These are phyloP conservation scores for Neonothopanus nambi DNA, from an alignment of 1,284 basidiomycete genomes.

Conservation along the genomic window DNA sequence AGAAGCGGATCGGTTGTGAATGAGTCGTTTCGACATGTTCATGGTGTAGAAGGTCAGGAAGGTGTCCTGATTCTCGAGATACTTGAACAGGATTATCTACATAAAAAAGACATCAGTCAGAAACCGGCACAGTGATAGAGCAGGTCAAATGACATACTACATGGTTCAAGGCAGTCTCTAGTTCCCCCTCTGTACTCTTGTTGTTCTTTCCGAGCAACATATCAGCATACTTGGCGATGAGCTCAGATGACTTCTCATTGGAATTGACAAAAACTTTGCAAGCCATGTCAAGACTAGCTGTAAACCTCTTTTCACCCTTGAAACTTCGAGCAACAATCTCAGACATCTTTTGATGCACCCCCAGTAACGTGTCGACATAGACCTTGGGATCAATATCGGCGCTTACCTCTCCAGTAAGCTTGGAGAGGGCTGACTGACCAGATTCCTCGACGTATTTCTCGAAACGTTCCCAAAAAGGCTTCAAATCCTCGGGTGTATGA, in stretches of 20 bases:
- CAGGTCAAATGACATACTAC: conserved; percentile 66
- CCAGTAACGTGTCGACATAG: conserved; percentile 91
- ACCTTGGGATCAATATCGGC: conserved; percentile 84
- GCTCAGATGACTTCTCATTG: conserved; percentile 92
- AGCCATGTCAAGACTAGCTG: conserved; percentile 92
- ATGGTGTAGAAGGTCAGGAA: conserved; percentile 99
- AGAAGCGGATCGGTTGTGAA: conserved; percentile 89
- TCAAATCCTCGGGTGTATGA: conserved; percentile 87
- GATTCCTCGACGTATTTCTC: conserved; percentile 93
- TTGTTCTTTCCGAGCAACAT: conserved; percentile 92
- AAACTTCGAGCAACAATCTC: conserved; percentile 91
- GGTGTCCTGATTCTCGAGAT: conserved; percentile 98
- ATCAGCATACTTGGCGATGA: conserved; percentile 94
- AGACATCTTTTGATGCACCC: conserved; percentile 90
- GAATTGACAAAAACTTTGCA: conserved; percentile 96
- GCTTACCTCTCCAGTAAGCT: conserved; percentile 70
- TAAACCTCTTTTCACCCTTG: conserved; percentile 92
- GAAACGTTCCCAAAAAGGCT: conserved; percentile 90
- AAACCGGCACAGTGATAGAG: conserved; percentile 7
- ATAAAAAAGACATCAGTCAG: conserved; percentile 8
- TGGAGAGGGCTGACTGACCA: conserved; percentile 82
- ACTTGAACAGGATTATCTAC: conserved; percentile 99
- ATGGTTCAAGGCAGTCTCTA: conserved; percentile 89
- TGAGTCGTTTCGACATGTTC: conserved; percentile 92
- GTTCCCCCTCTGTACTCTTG: conserved; percentile 89